These are phyloP conservation scores for Linnemannia elongata DNA, from an alignment of 192 early-diverging fungal genomes.

Conservation along the genomic window DNA sequence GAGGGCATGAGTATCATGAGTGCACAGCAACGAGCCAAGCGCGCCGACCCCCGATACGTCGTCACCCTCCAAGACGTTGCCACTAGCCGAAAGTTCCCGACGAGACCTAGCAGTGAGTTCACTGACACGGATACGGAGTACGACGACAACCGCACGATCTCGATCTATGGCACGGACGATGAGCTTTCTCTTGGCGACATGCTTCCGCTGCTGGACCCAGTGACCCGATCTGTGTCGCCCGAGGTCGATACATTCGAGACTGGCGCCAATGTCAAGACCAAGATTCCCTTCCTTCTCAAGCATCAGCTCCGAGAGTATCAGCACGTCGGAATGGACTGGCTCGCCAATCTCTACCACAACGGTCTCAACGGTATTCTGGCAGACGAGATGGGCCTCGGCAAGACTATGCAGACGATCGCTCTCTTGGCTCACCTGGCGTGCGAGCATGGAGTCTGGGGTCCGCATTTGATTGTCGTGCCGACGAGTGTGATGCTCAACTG, in stretches of 20 bases:
- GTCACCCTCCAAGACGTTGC: slow-evolving; percentile 51
- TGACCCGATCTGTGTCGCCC: slow-evolving; percentile 6
- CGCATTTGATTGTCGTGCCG: slow-evolving; percentile 84
- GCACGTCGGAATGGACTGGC: slow-evolving; percentile 91
- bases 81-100: slow-evolving; percentile 43
- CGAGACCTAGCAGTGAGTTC: slow-evolving; percentile 46
- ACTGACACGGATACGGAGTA: slow-evolving; percentile 52
- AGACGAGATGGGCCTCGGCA: slow-evolving; percentile 77
- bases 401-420: slow-evolving; percentile 79
- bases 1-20: slow-evolving; percentile 44
- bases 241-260: slow-evolving; percentile 51
- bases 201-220: slow-evolving; percentile 40
- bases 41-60: slow-evolving; percentile 43
- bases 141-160: slow-evolving; percentile 48
- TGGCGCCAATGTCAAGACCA: slow-evolving; percentile 62
- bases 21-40: slow-evolving; percentile 28
- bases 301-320: slow-evolving; percentile 90
- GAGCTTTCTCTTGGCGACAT: slow-evolving; percentile 45
- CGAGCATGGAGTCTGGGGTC: slow-evolving; percentile 70
- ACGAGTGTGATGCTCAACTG: slow-evolving; percentile 84
- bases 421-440: slow-evolving; percentile 77
- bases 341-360: slow-evolving; percentile 87
- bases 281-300: slow-evolving; percentile 72
- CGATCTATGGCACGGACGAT: slow-evolving; percentile 55
- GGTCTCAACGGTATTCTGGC: slow-evolving; percentile 83